These are phyloP conservation scores for Candida ascalaphidarum DNA, from an alignment of 805 yeast species.

Conservation along the genomic window DNA sequence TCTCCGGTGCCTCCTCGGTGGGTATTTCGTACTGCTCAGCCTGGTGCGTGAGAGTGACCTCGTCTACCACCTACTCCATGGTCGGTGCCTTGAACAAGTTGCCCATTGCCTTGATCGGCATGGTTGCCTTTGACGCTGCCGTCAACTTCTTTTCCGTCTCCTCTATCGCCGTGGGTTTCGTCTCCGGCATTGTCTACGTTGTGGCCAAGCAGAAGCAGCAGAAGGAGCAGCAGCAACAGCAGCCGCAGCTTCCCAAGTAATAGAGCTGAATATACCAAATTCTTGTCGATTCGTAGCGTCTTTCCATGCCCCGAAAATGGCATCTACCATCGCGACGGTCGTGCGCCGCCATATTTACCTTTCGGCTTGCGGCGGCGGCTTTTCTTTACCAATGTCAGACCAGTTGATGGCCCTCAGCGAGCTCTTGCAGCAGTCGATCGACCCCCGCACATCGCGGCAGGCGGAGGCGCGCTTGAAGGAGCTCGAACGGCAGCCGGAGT, in stretches of 20 bases:
- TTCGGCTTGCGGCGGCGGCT: too few relatives aligned
- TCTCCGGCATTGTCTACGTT: slow-evolving; percentile 93
- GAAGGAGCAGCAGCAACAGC: slow-evolving; percentile 29
- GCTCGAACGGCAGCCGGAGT: slow-evolving; percentile 63
- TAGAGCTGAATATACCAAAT: too few relatives aligned
- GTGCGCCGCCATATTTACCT: too few relatives aligned
- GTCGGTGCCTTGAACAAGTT: slow-evolving; percentile 98
- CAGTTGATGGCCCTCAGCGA: slow-evolving; percentile 40
- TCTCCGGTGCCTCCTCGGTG: slow-evolving; percentile 90
- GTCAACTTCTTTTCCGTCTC: slow-evolving; percentile 86
- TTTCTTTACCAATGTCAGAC: too few relatives aligned
- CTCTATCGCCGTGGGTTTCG: slow-evolving; percentile 88
- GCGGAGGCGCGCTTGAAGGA: slow-evolving; percentile 60
- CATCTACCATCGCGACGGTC: too few relatives aligned
- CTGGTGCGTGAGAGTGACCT: slow-evolving; percentile 99
- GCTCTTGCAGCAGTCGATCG: slow-evolving; percentile 54
- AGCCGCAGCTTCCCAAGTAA: slow-evolving; percentile 15
- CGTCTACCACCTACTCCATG: slow-evolving; percentile 98
- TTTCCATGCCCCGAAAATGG: too few relatives aligned
- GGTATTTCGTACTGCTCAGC: slow-evolving; percentile 99
- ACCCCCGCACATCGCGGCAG: slow-evolving; percentile 52
- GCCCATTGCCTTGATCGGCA: slow-evolving; percentile 94
- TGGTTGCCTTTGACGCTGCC: slow-evolving; percentile 90
- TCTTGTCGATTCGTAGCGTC: too few relatives aligned
- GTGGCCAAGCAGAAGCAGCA: slow-evolving; percentile 90